These are phyloP conservation scores for Hibiscus trionum DNA, from an alignment of 345 rosid species.

Conservation along the genomic window DNA sequence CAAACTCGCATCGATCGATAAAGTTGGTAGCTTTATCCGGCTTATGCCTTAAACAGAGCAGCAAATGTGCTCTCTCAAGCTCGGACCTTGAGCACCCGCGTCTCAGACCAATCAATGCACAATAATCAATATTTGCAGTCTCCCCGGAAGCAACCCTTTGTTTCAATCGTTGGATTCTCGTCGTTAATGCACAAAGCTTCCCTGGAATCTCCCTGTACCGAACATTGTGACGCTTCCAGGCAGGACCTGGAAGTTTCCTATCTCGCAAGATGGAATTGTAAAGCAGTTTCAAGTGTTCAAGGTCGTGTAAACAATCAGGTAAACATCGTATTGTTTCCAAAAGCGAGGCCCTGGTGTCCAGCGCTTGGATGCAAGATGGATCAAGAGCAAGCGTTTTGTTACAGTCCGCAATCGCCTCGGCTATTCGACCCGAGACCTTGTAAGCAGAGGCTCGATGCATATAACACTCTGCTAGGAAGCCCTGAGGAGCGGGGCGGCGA, in stretches of 20 bases:
- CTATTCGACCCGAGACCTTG: slow-evolving; percentile 61
- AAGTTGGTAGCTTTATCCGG: slow-evolving; percentile 71
- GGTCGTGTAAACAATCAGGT: slow-evolving; percentile 84
- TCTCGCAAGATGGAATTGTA: slow-evolving; percentile 81
- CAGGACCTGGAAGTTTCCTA: slow-evolving; percentile 87
- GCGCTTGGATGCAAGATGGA: slow-evolving; percentile 76
- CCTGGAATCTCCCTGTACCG: slow-evolving; percentile 85
- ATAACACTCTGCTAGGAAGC: slow-evolving; percentile 86
- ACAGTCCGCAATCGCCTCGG: slow-evolving; percentile 84
- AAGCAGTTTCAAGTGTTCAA: slow-evolving; percentile 78
- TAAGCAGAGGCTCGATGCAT: slow-evolving; percentile 78
- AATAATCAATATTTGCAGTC: slow-evolving; percentile 70
- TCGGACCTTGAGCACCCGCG: slow-evolving; percentile 88
- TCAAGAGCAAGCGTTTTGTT: slow-evolving; percentile 80
- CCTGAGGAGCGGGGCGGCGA: slow-evolving; percentile 78
- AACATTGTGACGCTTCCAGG: slow-evolving; percentile 81
- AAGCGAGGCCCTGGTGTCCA: slow-evolving; percentile 77
- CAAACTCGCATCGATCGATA: slow-evolving; percentile 69
- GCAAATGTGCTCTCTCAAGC: slow-evolving; percentile 73
- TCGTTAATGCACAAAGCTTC: slow-evolving; percentile 54
- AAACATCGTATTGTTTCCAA: slow-evolving; percentile 72
- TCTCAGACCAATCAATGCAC: slow-evolving; percentile 67
- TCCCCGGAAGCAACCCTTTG: slow-evolving; percentile 70
- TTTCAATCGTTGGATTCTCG: slow-evolving; percentile 57
- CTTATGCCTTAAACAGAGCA: slow-evolving; percentile 65